Evolutionary conservation across 352 stramenopile species (phyloP).

Genomic region (Pythium folliculosum): DNA sequence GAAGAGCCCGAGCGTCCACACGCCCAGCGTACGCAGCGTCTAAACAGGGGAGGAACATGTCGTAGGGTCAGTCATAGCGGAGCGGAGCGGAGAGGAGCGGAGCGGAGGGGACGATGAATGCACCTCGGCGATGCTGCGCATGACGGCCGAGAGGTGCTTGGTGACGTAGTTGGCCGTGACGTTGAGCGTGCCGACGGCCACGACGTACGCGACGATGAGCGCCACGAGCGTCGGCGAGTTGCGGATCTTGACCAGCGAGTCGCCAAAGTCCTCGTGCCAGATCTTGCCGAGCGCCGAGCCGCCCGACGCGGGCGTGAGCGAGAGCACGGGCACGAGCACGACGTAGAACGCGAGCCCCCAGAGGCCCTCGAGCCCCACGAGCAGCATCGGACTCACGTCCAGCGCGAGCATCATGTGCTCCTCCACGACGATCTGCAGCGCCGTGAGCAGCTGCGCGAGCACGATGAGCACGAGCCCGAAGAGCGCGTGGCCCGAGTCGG

Average conservation of each 20-base stretch:
- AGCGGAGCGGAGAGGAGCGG: neutral
- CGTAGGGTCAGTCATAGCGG: neutral
- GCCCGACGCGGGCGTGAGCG: constrained; percentile 42
- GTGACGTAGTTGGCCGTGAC: constrained; percentile 85
- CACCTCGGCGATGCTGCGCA: constrained; percentile 83
- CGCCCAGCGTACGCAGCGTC: constrained; percentile 77
- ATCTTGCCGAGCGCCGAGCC: constrained; percentile 61
- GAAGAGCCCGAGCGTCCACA: constrained; percentile 77
- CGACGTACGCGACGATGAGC: constrained; percentile 64
- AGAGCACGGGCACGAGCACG: constrained; percentile 66
- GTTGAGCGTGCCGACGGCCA: constrained; percentile 79
- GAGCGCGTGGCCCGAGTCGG: constrained; percentile 50
- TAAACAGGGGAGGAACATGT: constrained; percentile 20
- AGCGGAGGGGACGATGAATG: neutral
- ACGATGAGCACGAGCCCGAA: constrained; percentile 82
- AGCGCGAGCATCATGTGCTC: constrained; percentile 86
- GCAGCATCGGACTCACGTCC: constrained; percentile 84
- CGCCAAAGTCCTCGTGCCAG: constrained; percentile 82
- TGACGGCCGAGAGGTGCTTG: constrained; percentile 83
- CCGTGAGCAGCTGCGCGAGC: constrained; percentile 75
- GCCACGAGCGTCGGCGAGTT: constrained; percentile 63
- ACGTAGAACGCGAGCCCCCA: constrained; percentile 87
- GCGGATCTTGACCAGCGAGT: constrained; percentile 74
- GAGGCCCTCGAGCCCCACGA: constrained; percentile 86
- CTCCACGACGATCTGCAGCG: constrained; percentile 89